Evolutionary conservation across 2,329 filamentous ascomycete species (phyloP).

Genomic region (Fusarium stilboides): DNA sequence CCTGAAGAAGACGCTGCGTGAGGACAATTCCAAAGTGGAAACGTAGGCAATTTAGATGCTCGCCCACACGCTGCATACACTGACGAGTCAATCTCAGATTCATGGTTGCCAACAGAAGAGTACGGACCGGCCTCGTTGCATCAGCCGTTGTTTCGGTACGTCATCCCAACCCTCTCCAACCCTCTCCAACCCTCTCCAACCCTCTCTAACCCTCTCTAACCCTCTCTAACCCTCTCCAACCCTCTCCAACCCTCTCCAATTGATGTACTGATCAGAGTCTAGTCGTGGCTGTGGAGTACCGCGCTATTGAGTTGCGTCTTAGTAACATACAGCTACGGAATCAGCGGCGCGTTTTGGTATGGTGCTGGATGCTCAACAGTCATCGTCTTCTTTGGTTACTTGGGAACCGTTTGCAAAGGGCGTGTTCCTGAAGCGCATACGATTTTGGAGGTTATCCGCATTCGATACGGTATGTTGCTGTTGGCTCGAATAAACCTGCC

Average conservation of each 20-base stretch:
- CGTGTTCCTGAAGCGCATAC: not conserved
- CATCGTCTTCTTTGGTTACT: not conserved
- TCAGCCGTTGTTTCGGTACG: not conserved
- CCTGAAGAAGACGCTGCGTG: fast-evolving
- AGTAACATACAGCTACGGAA: not conserved
- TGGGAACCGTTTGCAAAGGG: not conserved
- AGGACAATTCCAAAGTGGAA: not conserved
- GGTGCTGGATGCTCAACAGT: not conserved
- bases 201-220: too few species aligned
- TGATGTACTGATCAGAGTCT: fast-evolving
- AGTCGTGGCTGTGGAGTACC: not conserved
- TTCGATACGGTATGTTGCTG: not conserved
- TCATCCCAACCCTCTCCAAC: fast-evolving
- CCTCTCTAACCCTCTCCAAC: too few species aligned
- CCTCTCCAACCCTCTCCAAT: fast-evolving
- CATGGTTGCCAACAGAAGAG: constrained; percentile 7
- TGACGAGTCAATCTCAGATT: not conserved
- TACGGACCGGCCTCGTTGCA: not conserved
- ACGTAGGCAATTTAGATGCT: not conserved
- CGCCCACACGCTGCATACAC: not conserved
- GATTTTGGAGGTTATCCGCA: not conserved
- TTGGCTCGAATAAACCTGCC: not conserved
- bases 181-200: too few species aligned
- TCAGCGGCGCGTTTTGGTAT: not conserved
- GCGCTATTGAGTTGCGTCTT: not conserved